Base-by-base conservation (phyloP, 306 rosid species). In the Cicer arietinum region DNA sequence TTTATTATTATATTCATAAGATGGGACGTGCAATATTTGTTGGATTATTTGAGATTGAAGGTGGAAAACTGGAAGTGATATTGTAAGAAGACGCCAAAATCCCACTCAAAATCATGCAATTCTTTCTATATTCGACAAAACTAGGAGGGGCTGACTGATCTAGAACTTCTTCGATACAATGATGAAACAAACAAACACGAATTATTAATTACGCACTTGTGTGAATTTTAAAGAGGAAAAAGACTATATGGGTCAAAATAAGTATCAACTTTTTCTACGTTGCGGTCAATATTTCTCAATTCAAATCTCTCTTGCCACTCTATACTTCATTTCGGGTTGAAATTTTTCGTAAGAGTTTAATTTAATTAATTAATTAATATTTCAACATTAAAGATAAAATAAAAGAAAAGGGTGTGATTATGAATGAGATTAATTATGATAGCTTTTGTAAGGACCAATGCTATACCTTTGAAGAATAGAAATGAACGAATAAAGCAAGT, bases 31-130 rank as follows among this genome's bases (percentile, higher is more conserved):
- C 37, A 83, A 35, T 68, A 11, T 79, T 77, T 76, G 81, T 84
- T 67, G 78, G 82, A 77, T 80, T 40, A 44, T 79, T 41, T 81
- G 76, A 63, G 81, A 72, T 74, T 80, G 90, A 87, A 85, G 82
- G 72, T 73, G 75, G 73, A 25, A 3, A 4, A 3, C 0, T 25
- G 35, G 35, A 71, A 74, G 74, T 22, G 67, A 78, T 77, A 25
- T 80, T 74, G 16, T 64, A 69, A 82, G 92, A 91, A 91, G 85
- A 83, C 80, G 90, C 91, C 97, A 89, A 89, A 89, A 81, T 67
- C 71, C 66, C 90, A 84, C 88, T 81, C 82, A 87, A 86, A 91
- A 86, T 86, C 90, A 89, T 80, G 89, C 90, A 81, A 86, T 83
- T 81, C 88, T 80, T 60, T 79, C 88, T 78, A 81, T 75, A 76